Base-by-base conservation (phyloP, 169 alveolate species). In the Babesia bigemina region DNA sequence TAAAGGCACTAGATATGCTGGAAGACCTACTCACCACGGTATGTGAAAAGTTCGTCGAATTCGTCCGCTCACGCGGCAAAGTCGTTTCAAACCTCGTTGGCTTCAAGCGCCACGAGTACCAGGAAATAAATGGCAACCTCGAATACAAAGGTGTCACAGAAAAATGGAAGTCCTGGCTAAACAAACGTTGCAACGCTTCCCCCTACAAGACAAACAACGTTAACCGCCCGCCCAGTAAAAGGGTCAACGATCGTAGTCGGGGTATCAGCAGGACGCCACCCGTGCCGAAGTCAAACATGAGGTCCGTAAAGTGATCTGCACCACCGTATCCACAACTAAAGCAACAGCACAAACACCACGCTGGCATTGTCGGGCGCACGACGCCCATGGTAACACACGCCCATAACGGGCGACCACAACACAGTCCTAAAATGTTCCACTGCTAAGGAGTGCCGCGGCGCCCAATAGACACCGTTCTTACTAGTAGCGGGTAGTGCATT, bases 51-150 rank as follows among this genome's bases (percentile, higher is more conserved):
- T 91, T 85, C 73, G 84, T 70, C 29, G 85, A 73, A 24, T 91
- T 58, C 56, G 88, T 86, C 75, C 66, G 45, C 52, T 66, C 69
- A 39, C 74, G 75, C 16, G 90, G 86, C 57, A 44, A 77, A 28
- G 74, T 57, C 39, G 75, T 85, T 33, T 86, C 95, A 7, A 67
- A 36, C 39, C 58, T 67, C 39, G 87, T 87, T 48, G 87, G 92
- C 2, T 91, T 91, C 85, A 71, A 86, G 28, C 75, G 94, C 39
- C 95, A 91, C 62, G 93, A 88, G 72, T 91, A 91, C 79, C 77
- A 86, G 53, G 86, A 76, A 24, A 24, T 65, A 7, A 79, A 85
- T 61, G 94, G 94, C 22, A 52, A 52, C 55, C 78, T 89, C 19
- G 88, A 86, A 58, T 89, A 89, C 72, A 36, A 65, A 28, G 94